A percentile compares a stretch with the other conserved stretches of the same genome.
Evolutionary conservation across 202 grass and related monocot genomes (phyloP).

Genomic region (Thinopyrum obtusiflorum): DNA sequence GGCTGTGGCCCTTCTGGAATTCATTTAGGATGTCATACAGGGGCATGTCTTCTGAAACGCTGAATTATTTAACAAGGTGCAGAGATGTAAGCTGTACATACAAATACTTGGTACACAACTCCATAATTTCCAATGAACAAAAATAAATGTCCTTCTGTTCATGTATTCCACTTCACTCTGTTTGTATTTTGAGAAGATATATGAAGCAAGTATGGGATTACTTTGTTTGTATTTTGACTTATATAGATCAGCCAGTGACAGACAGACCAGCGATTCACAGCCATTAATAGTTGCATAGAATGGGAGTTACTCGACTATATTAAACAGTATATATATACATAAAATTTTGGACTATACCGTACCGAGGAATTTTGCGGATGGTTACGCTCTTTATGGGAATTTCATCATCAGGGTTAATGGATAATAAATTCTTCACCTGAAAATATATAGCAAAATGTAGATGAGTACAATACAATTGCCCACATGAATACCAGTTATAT

Average conservation of each 20-base stretch:
- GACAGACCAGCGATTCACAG: background rate
- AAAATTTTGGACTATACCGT: background rate
- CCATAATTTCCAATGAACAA: background rate
- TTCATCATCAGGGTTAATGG: conserved; percentile 53
- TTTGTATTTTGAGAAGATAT: background rate
- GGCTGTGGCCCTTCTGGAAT: conserved; percentile 98
- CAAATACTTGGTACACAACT: background rate
- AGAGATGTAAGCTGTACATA: conserved; percentile 19
- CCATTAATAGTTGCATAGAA: background rate
- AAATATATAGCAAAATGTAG: conserved; percentile 30
- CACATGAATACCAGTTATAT: background rate
- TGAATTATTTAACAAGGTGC: conserved; percentile 34
- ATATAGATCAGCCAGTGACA: background rate
- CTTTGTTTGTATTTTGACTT: conserved; percentile 17
- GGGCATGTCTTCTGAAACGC: conserved; percentile 81
- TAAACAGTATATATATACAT: background rate
- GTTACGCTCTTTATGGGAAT: conserved; percentile 78
- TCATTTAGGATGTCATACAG: conserved; percentile 98
- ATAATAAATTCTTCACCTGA: conserved; percentile 94
- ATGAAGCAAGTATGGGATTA: background rate
- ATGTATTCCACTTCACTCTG: background rate
- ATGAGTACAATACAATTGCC: background rate
- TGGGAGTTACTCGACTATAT: background rate
- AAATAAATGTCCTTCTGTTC: background rate
- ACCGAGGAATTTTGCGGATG: conserved; percentile 92